Evolutionary conservation across 2,329 filamentous ascomycete genomes (phyloP).

Genomic region (Beauveria rudraprayagi): DNA sequence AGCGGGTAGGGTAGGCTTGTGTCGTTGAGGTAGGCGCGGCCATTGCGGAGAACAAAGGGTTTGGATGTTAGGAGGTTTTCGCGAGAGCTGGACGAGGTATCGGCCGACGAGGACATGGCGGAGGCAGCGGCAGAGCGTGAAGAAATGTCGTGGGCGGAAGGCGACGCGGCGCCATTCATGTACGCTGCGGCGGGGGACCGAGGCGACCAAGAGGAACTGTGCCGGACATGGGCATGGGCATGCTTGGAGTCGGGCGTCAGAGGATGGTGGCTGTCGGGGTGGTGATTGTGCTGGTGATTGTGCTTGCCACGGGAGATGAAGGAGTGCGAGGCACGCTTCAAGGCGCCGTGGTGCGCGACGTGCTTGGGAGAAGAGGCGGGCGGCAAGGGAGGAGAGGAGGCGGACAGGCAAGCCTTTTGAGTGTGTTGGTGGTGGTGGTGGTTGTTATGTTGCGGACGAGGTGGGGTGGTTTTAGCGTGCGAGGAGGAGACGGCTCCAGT

Average conservation of each 20-base stretch:
- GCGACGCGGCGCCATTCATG: conserved; percentile 25
- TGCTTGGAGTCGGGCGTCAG: neutral
- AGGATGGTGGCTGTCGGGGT: neutral
- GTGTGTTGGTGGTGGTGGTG: neutral
- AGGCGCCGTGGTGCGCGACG: conserved; percentile 5
- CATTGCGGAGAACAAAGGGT: conserved; percentile 65
- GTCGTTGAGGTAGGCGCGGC: conserved; percentile 76
- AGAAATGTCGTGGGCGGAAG: conserved; percentile 29
- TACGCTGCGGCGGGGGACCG: conserved; percentile 18
- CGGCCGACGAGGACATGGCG: conserved; percentile 41
- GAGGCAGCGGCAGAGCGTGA: neutral
- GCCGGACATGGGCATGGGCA: neutral
- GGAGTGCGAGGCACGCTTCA: conserved; percentile 12
- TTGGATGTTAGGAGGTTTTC: conserved; percentile 33
- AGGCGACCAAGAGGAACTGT: conserved; percentile 10
- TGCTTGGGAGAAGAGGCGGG: conserved; percentile 7
- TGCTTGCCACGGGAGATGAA: conserved; percentile 10
- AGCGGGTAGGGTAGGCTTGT: conserved; percentile 68
- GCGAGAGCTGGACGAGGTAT: conserved; percentile 27
- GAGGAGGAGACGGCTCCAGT: neutral
- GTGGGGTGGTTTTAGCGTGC: neutral
- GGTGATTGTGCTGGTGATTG: neutral
- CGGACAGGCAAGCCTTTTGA: conserved; percentile 6
- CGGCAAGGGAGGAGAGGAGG: conserved; percentile 1
- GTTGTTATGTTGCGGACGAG: neutral